These are phyloP conservation scores for Cydonia oblonga DNA, from an alignment of 331 rosid species.

Conservation along the genomic window DNA sequence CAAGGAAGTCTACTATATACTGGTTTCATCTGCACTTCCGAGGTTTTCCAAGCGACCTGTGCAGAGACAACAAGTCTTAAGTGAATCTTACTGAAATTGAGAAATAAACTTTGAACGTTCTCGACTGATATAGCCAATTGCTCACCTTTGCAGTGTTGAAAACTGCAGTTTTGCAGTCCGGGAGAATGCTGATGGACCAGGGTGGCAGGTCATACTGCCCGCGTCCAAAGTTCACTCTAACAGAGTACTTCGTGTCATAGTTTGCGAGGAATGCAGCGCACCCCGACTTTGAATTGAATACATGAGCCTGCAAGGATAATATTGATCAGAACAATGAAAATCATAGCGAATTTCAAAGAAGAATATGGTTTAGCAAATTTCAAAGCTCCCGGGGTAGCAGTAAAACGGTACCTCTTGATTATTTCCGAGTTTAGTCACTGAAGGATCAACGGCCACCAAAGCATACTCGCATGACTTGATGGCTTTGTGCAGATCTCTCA, in stretches of 20 bases:
- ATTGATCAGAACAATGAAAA: background rate
- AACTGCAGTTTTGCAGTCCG: constrained; percentile 77
- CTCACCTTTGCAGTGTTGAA: constrained; percentile 89
- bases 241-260: constrained; percentile 43
- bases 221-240: constrained; percentile 51
- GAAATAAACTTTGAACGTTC: background rate
- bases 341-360: constrained; percentile 1
- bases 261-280: constrained; percentile 89
- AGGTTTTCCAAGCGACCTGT: constrained; percentile 47
- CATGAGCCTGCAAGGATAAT: constrained; percentile 47
- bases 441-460: constrained; percentile 60
- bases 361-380: background rate
- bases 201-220: constrained; percentile 64
- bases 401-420: constrained; percentile 50
- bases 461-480: constrained; percentile 67
- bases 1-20: constrained; percentile 41
- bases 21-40: constrained; percentile 40
- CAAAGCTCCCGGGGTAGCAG: background rate
- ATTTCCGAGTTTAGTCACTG: constrained; percentile 54
- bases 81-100: background rate
- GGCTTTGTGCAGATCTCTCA: constrained; percentile 78
- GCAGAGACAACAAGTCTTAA: background rate
- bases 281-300: constrained; percentile 38
- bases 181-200: constrained; percentile 92
- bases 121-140: background rate